Conservation (phyloP, 768 basidiomycete genomes). For the Lyophyllum atratum region DNA sequence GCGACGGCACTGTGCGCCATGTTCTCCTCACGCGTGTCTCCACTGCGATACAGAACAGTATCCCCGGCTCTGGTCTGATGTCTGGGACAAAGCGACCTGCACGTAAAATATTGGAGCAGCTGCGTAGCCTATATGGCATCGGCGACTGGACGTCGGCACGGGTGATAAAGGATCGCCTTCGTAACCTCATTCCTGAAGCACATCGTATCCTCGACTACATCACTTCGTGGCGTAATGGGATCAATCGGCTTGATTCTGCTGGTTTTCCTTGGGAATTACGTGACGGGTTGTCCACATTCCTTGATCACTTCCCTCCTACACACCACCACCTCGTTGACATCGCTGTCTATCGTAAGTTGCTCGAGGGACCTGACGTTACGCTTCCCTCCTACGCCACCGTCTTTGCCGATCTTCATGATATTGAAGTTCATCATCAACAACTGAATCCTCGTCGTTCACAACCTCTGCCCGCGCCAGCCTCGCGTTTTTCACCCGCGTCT, state of each 20-base stretch:
- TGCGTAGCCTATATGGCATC: background rate
- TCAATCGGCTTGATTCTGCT: background rate
- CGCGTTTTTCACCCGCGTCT: too few species aligned
- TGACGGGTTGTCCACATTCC: background rate
- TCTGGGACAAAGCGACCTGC: background rate
- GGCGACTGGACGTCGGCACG: background rate
- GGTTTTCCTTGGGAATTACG: background rate
- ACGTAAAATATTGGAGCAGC: background rate
- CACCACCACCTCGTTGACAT: background rate
- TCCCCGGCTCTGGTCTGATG: background rate
- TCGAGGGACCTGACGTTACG: background rate
- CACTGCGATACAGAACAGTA: background rate
- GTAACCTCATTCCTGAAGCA: background rate
- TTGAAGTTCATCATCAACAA: background rate
- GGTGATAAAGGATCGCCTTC: background rate
- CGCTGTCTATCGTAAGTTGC: background rate
- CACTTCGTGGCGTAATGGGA: background rate
- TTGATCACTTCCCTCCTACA: background rate
- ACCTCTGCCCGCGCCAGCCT: too few species aligned
- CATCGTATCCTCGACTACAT: background rate
- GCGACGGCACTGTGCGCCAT: background rate
- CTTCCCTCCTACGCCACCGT: background rate
- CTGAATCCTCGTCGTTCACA: background rate
- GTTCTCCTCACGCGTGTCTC: background rate
- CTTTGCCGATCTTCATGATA: background rate